These are phyloP conservation scores for Hsuehochloa calcarea DNA, from an alignment of 176 grass and related monocot genomes.

Conservation along the genomic window DNA sequence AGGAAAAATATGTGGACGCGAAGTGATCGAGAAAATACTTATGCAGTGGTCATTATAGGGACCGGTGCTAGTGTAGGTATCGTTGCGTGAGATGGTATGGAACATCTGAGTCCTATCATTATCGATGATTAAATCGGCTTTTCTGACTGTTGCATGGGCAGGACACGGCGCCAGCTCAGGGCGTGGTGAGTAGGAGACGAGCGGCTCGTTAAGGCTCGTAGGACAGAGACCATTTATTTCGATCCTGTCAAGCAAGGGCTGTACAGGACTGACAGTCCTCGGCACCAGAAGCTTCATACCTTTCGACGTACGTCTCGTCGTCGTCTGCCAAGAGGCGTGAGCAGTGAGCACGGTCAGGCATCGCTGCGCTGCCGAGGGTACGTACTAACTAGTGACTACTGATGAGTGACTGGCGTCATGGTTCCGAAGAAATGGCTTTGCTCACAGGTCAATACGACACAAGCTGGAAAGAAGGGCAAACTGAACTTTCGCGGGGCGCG, in stretches of 20 bases:
- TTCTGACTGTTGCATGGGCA: neutral
- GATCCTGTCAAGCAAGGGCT: neutral
- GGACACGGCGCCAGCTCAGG: conserved; percentile 9
- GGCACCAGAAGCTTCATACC: neutral
- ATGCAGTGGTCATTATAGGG: no score
- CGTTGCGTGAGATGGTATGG: no score
- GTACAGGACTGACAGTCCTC: neutral
- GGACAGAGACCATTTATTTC: neutral
- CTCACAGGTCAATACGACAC: neutral
- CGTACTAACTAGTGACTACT: neutral
- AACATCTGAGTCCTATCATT: no score
- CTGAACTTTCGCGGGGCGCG: neutral
- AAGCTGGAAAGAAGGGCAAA: conserved; percentile 42
- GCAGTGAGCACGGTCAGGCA: neutral
- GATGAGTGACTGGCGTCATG: neutral
- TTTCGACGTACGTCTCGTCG: neutral
- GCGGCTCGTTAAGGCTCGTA: neutral
- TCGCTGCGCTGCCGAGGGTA: neutral
- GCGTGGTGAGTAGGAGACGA: neutral
- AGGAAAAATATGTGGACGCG: no score
- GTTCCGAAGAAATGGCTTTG: neutral
- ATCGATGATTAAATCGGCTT: conserved; percentile 5
- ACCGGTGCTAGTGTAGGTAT: no score
- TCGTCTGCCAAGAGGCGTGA: neutral
- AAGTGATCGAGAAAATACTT: no score